These are phyloP conservation scores for Aureobasidium sp. DNA, from an alignment of 2,329 filamentous ascomycete genomes.

Conservation along the genomic window DNA sequence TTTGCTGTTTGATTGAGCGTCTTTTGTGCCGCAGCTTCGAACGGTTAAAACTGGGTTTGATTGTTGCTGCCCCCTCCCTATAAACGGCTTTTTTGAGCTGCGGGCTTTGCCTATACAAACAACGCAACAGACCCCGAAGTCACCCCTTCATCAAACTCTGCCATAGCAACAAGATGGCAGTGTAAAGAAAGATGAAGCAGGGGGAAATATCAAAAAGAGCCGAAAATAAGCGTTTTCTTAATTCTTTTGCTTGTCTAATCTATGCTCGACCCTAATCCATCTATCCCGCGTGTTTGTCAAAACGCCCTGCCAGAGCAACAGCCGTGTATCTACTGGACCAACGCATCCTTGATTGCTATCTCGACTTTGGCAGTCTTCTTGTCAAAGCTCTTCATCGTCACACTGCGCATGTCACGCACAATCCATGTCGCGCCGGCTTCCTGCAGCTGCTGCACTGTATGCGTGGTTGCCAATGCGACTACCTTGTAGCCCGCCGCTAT, in stretches of 20 bases:
- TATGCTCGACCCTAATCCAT: not conserved
- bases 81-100: not conserved
- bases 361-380: slow-evolving; percentile 53
- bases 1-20: not conserved
- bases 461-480: slow-evolving; percentile 77
- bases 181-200: not conserved
- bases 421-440: slow-evolving; percentile 83
- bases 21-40: not conserved
- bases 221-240: not conserved
- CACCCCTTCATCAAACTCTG: slow-evolving; percentile 4
- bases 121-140: not conserved
- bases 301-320: not conserved
- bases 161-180: not conserved
- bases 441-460: slow-evolving; percentile 63
- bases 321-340: slow-evolving; percentile 31
- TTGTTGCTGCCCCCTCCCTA: not conserved
- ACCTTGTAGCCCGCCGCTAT: slow-evolving; percentile 83
- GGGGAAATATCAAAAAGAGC: not conserved
- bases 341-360: slow-evolving; percentile 60
- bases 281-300: not conserved
- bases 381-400: slow-evolving; percentile 53
- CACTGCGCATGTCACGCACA: slow-evolving; percentile 68
- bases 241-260: not conserved
- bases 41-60: not conserved
- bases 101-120: not conserved